phyloP scores from a whole-genome alignment of 2,329 filamentous ascomycete genomes.

The Sordariomycetes sp. region DNA sequence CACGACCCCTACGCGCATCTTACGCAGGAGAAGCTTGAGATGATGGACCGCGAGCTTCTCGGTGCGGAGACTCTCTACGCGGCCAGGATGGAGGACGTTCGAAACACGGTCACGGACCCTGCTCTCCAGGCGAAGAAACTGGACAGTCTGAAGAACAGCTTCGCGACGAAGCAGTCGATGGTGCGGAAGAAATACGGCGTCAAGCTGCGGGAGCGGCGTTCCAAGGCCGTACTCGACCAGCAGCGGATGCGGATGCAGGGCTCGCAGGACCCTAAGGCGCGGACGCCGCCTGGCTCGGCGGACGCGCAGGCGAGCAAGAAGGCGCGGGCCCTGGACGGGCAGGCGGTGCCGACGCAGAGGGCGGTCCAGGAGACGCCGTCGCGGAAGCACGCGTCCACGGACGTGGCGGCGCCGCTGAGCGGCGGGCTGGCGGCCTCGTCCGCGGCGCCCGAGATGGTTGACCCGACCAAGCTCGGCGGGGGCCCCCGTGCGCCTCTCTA shows the following conservation, averaged over 20 bases:
- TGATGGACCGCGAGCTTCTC: conserved; percentile 14
- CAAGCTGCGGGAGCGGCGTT: conserved; percentile 36
- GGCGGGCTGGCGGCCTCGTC: conserved; percentile 22
- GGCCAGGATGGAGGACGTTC: not conserved
- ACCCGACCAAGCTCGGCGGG: conserved; percentile 19
- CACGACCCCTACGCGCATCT: conserved; percentile 35
- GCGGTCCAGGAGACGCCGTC: not conserved
- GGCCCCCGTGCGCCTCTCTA: no score
- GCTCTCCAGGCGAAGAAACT: conserved; percentile 16
- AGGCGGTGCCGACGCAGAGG: conserved; percentile 1
- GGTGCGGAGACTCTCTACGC: conserved; percentile 13
- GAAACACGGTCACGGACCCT: not conserved
- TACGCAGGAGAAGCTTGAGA: conserved; percentile 13
- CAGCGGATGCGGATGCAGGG: conserved; percentile 9
- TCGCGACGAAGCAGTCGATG: conserved; percentile 44
- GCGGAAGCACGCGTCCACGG: conserved; percentile 9
- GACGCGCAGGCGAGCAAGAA: conserved; percentile 12
- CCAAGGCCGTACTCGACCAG: conserved; percentile 32
- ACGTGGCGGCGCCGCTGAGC: conserved; percentile 18
- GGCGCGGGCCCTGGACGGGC: conserved; percentile 9
- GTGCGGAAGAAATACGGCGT: conserved; percentile 50
- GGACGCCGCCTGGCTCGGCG: not conserved
- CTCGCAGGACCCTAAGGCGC: not conserved
- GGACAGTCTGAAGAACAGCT: conserved; percentile 36
- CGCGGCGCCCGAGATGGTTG: conserved; percentile 22